phyloP scores from a whole-genome alignment of 192 early-diverging fungal genomes.

The Podila verticillata region DNA sequence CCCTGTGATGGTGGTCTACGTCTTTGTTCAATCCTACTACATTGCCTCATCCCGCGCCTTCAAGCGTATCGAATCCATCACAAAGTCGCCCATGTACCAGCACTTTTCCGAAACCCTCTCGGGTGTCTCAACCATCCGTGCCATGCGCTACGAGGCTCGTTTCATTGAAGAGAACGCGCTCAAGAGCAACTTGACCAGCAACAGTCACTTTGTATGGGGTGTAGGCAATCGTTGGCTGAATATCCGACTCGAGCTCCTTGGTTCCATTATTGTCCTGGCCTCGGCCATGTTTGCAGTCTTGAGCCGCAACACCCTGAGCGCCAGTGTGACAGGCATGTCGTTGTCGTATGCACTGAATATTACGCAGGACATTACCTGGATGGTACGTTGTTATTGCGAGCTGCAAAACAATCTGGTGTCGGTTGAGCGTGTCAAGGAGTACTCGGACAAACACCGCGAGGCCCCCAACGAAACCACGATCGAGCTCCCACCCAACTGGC shows the following conservation, averaged over 20 bases:
- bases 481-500: constrained; percentile 74
- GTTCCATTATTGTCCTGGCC: constrained; percentile 75
- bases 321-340: constrained; percentile 83
- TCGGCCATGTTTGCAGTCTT: constrained; percentile 71
- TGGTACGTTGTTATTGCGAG: constrained; percentile 68
- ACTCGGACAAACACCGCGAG: constrained; percentile 80
- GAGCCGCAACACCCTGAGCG: constrained; percentile 56
- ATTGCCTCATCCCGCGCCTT: constrained; percentile 84
- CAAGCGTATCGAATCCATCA: constrained; percentile 69
- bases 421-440: constrained; percentile 87
- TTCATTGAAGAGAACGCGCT: constrained; percentile 63
- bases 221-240: constrained; percentile 74
- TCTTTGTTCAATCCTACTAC: constrained; percentile 69
- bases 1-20: not conserved
- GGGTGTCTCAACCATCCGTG: constrained; percentile 82
- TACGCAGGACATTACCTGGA: constrained; percentile 74
- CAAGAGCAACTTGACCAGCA: constrained; percentile 5
- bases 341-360: constrained; percentile 85
- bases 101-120: constrained; percentile 81
- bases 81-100: constrained; percentile 77
- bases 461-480: constrained; percentile 76
- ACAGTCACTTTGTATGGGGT: constrained; percentile 8
- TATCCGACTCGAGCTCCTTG: constrained; percentile 81
- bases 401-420: constrained; percentile 85
- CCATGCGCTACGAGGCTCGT: constrained; percentile 67